These are phyloP conservation scores for Kwoniella shivajii DNA, from an alignment of 1,284 basidiomycete genomes.

Conservation along the genomic window DNA sequence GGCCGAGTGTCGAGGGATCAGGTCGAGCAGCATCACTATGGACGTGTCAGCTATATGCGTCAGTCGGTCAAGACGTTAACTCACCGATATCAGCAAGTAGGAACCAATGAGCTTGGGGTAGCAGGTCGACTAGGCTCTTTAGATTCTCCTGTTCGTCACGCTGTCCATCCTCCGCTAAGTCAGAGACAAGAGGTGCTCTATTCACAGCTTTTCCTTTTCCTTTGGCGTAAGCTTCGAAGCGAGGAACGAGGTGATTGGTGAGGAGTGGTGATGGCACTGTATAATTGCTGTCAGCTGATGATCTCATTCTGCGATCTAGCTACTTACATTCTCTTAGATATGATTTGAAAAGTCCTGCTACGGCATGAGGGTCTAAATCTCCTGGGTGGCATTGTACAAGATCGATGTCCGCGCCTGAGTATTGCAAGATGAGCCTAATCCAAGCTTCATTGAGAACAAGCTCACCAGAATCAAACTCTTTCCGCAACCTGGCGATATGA, in stretches of 20 bases:
- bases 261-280: slow-evolving; percentile 80
- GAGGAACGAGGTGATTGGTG: slow-evolving; percentile 66
- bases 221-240: slow-evolving; percentile 62
- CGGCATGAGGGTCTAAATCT: slow-evolving; percentile 87
- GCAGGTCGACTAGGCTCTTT: slow-evolving; percentile 26
- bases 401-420: slow-evolving; percentile 76
- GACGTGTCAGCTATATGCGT: neutral
- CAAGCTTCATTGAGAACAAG: slow-evolving; percentile 14
- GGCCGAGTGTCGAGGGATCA: slow-evolving; percentile 40
- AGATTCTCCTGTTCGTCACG: slow-evolving; percentile 27
- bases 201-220: slow-evolving; percentile 9
- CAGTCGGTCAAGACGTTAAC: neutral
- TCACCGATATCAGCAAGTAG: slow-evolving; percentile 50
- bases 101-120: slow-evolving; percentile 53
- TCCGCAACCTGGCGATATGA: slow-evolving; percentile 71
- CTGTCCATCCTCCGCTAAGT: slow-evolving; percentile 6
- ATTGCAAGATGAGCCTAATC: slow-evolving; percentile 9
- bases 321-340: slow-evolving; percentile 58
- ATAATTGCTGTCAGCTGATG: neutral
- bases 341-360: slow-evolving; percentile 68
- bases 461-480: slow-evolving; percentile 80
- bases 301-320: neutral
- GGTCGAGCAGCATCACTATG: slow-evolving; percentile 43
- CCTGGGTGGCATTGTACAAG: slow-evolving; percentile 71
- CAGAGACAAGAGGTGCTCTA: neutral